Evolutionary conservation across 2,329 filamentous ascomycete genomes (phyloP).

Genomic region (Fusarium ambrosium): DNA sequence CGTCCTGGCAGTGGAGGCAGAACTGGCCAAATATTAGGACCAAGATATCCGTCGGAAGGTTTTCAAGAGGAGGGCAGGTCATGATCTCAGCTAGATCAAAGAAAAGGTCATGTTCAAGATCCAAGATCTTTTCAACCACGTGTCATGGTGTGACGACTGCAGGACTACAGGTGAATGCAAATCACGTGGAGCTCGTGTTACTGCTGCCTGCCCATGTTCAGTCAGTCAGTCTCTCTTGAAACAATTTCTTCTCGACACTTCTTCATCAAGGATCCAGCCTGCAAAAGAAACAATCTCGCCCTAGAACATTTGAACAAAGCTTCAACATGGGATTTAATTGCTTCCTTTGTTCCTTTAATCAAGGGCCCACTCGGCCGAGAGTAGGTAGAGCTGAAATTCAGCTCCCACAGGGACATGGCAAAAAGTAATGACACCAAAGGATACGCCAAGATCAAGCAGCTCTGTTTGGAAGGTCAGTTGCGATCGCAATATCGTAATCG

Average conservation of each 20-base stretch:
- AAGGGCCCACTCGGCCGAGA: not conserved
- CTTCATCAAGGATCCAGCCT: not conserved
- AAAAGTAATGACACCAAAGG: conserved; percentile 30
- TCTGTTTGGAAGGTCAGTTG: conserved; percentile 30
- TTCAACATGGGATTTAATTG: not conserved
- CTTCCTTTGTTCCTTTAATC: not conserved
- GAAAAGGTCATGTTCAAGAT: not conserved
- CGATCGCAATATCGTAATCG: conserved; percentile 25
- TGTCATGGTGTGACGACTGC: not conserved
- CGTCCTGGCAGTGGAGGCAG: conserved; percentile 18
- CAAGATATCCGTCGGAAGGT: conserved; percentile 1
- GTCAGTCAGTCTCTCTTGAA: not conserved
- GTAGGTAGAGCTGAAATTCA: not conserved
- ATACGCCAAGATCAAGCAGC: conserved; percentile 23
- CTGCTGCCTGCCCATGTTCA: not conserved
- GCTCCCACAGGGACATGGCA: not conserved
- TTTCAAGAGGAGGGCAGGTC: not conserved
- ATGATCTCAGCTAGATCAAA: not conserved
- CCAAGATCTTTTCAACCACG: not conserved
- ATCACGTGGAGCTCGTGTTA: not conserved
- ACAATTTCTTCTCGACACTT: not conserved
- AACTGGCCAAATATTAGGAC: conserved; percentile 10
- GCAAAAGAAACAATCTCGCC: not conserved
- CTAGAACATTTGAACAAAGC: conserved; percentile 3
- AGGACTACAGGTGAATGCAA: not conserved